Evolutionary conservation across 345 rosid species (phyloP), one percentile per base, ranked within the genome.

Genomic region (Heritiera fomes): DNA sequence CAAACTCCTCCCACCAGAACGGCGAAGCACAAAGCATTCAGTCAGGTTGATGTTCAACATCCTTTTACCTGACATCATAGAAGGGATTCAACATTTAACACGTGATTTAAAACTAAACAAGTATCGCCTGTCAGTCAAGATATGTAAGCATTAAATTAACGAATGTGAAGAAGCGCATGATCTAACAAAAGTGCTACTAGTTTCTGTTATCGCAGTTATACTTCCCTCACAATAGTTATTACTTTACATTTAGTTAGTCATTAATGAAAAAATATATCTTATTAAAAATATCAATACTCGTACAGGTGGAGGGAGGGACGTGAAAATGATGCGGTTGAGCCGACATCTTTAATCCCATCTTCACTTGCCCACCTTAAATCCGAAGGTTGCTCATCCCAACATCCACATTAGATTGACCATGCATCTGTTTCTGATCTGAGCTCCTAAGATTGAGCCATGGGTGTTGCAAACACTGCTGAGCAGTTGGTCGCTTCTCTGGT

Each of bases 401-500:
- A 15, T 77, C 87, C 77, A 85, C 41, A 6, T 64, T 75, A 52
- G 85, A 64, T 34, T 83, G 86, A 34, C 75, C 78, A 30, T 49
- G 56, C 55, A 14, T 64, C 68, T 65, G 80, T 5, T 43, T 76
- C 47, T 66, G 73, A 46, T 80, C 49, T 20, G 82, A 65, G 15
- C 52, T 86, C 66, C 45, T 80, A 83, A 75, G 81, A 72, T 84
- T 83, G 71, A 97, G 89, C 99, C 99, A 97, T 13, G 98, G 97
- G 78, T 94, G 98, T 82, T 94, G 91, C 80, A 97, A 90, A 83
- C 96, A 93, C 76, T 91, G 94, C 81, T 89, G 91, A 34, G 99
- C 98, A 43, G 91, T 90, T 28, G 98, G 99, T 78, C 99, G 90
- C 89, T 93, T 94, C 92, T 97, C 99, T 1, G 99, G 97, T 34